Base-by-base conservation (phyloP, 306 rosid genomes). In the Cicer arietinum region DNA sequence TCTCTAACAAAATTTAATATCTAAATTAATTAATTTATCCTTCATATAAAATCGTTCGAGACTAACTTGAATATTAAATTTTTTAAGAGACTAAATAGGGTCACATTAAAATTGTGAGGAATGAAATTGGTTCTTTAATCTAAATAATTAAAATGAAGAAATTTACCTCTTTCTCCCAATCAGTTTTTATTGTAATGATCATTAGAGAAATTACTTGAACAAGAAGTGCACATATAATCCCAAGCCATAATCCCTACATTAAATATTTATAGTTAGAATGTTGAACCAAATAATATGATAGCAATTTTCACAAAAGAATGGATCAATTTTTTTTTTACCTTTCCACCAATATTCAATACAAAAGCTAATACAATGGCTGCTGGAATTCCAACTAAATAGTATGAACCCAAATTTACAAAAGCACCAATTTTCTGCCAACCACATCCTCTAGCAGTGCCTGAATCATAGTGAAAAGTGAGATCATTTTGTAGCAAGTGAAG, bases 371-470 rank as follows among this genome's bases (percentile, higher is more conserved):
- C 41, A 25, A 82, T 5, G 22, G 96, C 89, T 22, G 56, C 44
- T 8, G 96, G 96, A 77, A 90, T 78, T 41, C 98, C 98, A 43
- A 89, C 86, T 7, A 90, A 14, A 50, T 92, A 90, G 82, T 90
- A 90, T 48, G 94, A 79, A 6, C 94, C 92, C 16, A 90, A 86
- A 79, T 92, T 92, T 5, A 92, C 84, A 85, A 13, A 89, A 10
- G 98, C 94, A 47, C 96, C 96, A 51, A 87, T 86, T 76, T 89
- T 84, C 86, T 92, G 98, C 98, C 94, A 84, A 11, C 98, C 98
- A 62, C 94, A 85, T 42, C 96, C 96, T 86, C 96, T 89, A 52
- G 89, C 89, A 66, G 74, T 82, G 41, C 97, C 97, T 90, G 81
- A 61, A 74, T 82, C 41, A 51, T 51, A 39, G 62, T 16, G 22